Percentiles rank a stretch among this genome's conserved stretches.
Evolutionary conservation across 345 rosid species (phyloP).

Genomic region (Gossypium raimondii): DNA sequence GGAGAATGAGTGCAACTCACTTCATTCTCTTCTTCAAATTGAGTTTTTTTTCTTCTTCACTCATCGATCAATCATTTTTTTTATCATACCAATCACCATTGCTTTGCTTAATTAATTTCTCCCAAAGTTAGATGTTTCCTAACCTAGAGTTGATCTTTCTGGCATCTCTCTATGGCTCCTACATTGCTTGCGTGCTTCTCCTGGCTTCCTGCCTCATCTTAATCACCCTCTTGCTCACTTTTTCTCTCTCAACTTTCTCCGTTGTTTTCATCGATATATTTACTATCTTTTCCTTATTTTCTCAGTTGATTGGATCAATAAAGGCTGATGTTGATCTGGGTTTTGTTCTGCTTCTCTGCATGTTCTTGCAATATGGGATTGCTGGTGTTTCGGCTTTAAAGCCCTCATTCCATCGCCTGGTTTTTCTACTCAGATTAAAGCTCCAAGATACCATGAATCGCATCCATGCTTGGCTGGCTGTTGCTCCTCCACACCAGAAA

Average conservation of each 20-base stretch:
- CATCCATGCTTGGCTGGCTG: not conserved
- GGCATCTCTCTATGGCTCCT: conserved; percentile 28
- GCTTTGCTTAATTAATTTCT: not conserved
- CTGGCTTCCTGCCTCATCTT: conserved; percentile 14
- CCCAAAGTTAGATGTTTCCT: not conserved
- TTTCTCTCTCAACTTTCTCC: conserved; percentile 22
- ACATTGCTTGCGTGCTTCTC: conserved; percentile 27
- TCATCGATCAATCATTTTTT: not conserved
- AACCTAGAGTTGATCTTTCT: not conserved
- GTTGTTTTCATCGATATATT: conserved; percentile 28
- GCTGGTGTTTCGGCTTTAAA: not conserved
- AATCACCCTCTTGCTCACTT: conserved; percentile 20
- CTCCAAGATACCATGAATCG: not conserved
- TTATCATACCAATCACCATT: not conserved
- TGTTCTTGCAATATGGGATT: not conserved
- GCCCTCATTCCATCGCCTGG: conserved; percentile 8
- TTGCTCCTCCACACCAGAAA: not conserved
- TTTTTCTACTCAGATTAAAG: conserved; percentile 15
- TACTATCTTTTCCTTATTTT: not conserved
- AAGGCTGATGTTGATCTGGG: conserved; percentile 32
- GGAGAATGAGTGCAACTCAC: not conserved
- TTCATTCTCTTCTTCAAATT: not conserved
- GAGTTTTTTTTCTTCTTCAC: not conserved
- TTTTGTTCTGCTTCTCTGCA: conserved; percentile 25
- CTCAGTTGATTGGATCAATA: not conserved